These are phyloP conservation scores for Lentinula sp. DNA, from an alignment of 768 basidiomycete genomes.

Conservation along the genomic window DNA sequence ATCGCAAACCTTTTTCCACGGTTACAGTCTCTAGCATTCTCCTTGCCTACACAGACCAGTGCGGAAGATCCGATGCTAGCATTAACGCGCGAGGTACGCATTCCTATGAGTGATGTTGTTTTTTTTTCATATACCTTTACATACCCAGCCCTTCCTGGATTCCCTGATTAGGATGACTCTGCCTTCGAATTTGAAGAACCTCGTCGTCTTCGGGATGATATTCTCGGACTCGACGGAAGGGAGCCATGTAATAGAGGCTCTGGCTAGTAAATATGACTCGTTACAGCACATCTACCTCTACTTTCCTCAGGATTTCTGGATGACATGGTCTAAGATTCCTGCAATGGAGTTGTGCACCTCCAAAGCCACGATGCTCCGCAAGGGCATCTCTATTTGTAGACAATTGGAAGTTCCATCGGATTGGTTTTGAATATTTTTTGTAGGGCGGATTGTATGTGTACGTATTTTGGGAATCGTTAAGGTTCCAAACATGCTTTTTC, in stretches of 20 bases:
- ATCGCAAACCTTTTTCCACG: slow-evolving; percentile 8
- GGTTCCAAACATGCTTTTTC: background rate
- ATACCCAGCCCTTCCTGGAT: slow-evolving; percentile 7
- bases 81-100: slow-evolving; percentile 10
- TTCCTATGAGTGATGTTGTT: background rate
- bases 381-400: background rate
- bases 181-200: slow-evolving; percentile 4
- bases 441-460: background rate
- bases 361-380: background rate
- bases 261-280: slow-evolving; percentile 7
- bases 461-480: no score
- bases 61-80: slow-evolving; percentile 10
- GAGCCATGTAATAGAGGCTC: slow-evolving; percentile 6
- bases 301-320: slow-evolving; percentile 10
- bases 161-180: slow-evolving; percentile 10
- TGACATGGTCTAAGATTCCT: slow-evolving; percentile 9
- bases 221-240: slow-evolving; percentile 10
- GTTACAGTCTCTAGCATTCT: slow-evolving; percentile 9
- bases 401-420: background rate
- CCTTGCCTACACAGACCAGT: slow-evolving; percentile 7
- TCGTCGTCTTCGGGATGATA: slow-evolving; percentile 11
- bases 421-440: background rate
- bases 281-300: slow-evolving; percentile 10
- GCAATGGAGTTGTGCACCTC: background rate
- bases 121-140: background rate